phyloP scores from a whole-genome alignment of 1,139 yeast genomes.

The Magnusiomyces paraingens region DNA sequence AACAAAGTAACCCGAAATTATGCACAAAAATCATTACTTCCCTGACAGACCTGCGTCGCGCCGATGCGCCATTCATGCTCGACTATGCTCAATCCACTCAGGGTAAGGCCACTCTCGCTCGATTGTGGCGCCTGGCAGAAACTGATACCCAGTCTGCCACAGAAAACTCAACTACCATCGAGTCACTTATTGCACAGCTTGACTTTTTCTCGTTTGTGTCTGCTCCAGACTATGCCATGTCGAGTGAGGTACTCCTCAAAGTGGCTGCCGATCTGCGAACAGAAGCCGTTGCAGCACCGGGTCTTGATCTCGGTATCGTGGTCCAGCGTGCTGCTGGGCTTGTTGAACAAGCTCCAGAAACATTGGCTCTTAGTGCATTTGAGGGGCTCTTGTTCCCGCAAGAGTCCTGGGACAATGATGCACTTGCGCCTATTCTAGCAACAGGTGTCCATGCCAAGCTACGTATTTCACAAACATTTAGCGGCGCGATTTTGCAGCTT shows the following conservation, averaged over 20 bases:
- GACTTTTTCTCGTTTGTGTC: neutral
- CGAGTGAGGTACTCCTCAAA: neutral
- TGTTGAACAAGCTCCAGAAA: no score
- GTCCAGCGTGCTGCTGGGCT: neutral
- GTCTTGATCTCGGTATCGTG: neutral
- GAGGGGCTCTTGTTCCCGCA: no score
- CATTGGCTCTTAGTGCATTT: no score
- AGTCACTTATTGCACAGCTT: slow-evolving; percentile 1
- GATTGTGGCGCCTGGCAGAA: slow-evolving; percentile 1
- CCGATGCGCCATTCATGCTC: slow-evolving; percentile 1
- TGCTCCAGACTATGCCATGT: neutral
- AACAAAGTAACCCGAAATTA: no score
- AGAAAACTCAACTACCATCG: neutral
- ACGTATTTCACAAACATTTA: no score
- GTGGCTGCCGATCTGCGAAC: neutral
- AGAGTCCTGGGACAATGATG: no score
- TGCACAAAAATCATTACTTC: no score
- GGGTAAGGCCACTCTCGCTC: neutral
- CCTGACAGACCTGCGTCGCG: neutral
- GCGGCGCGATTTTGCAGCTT: no score
- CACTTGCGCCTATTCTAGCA: no score
- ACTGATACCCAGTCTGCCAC: neutral
- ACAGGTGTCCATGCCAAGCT: no score
- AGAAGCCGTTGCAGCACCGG: neutral
- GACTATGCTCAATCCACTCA: neutral